phyloP scores from a whole-genome alignment of 192 early-diverging fungal species.

The Podila minutissima region DNA sequence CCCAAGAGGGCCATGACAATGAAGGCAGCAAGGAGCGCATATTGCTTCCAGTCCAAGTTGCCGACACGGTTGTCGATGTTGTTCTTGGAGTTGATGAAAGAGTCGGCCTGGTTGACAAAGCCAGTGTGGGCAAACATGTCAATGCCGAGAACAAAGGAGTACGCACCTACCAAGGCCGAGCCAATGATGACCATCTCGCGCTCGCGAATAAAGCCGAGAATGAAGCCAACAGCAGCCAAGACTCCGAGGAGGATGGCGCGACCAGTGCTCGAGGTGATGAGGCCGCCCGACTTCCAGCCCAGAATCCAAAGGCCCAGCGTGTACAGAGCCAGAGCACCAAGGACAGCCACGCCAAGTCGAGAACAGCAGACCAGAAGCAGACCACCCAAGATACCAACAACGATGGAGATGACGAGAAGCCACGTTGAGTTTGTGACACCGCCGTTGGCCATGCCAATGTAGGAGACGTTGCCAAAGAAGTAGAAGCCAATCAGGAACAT shows the following conservation, averaged over 20 bases:
- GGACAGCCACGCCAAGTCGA: slow-evolving; percentile 45
- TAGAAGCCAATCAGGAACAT: slow-evolving; percentile 59
- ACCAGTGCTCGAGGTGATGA: slow-evolving; percentile 38
- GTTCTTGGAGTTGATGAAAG: slow-evolving; percentile 43
- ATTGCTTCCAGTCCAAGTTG: neutral
- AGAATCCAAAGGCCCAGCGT: slow-evolving; percentile 56
- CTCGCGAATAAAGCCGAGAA: slow-evolving; percentile 64
- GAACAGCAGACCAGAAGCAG: slow-evolving; percentile 43
- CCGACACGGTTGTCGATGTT: slow-evolving; percentile 8
- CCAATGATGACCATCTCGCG: slow-evolving; percentile 57
- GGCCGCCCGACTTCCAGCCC: slow-evolving; percentile 51
- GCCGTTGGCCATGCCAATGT: slow-evolving; percentile 59
- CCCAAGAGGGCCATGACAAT: slow-evolving; percentile 36
- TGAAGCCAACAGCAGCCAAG: slow-evolving; percentile 37
- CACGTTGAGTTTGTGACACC: slow-evolving; percentile 37
- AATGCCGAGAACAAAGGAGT: slow-evolving; percentile 60
- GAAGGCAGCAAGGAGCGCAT: slow-evolving; percentile 23
- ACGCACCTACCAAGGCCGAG: slow-evolving; percentile 60
- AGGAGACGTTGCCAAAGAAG: slow-evolving; percentile 60
- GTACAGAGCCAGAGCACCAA: slow-evolving; percentile 51
- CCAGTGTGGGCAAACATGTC: slow-evolving; percentile 67
- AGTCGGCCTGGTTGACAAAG: slow-evolving; percentile 34
- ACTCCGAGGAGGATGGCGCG: slow-evolving; percentile 44
- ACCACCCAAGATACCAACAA: slow-evolving; percentile 44
- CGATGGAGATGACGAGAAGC: slow-evolving; percentile 44